Conservation (phyloP, 1,284 basidiomycete genomes). For the Apiotrichum veenhuisii region DNA sequence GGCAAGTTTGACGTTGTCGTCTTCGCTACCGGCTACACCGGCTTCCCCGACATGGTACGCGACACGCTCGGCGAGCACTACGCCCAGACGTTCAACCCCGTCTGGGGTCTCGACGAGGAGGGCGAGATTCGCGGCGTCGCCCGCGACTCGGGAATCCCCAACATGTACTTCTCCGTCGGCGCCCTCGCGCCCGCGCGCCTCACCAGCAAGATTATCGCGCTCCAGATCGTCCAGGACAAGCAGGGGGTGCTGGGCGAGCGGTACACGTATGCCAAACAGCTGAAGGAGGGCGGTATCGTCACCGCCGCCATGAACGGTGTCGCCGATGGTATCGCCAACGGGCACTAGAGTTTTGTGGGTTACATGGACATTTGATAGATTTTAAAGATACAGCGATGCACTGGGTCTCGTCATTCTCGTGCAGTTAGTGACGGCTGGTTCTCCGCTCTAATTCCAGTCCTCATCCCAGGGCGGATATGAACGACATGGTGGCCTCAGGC, state of each 20-base stretch:
- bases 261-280: conserved; percentile 33
- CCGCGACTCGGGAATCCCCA: conserved; percentile 55
- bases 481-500: no score
- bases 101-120: conserved; percentile 61
- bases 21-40: conserved; percentile 60
- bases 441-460: no score
- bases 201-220: conserved; percentile 59
- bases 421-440: no score
- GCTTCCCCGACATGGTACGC: conserved; percentile 48
- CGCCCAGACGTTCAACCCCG: conserved; percentile 51
- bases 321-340: neutral
- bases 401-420: no score
- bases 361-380: no score
- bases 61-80: conserved; percentile 56
- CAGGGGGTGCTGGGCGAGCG: conserved; percentile 39
- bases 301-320: neutral
- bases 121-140: conserved; percentile 58
- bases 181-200: conserved; percentile 58
- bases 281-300: conserved; percentile 9
- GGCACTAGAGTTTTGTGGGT: no score
- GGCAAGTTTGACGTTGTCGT: conserved; percentile 65
- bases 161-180: conserved; percentile 44
- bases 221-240: conserved; percentile 62
- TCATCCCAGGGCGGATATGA: no score
- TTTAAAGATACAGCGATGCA: neutral